Conservation (phyloP, 2,329 filamentous ascomycete genomes). For the Claviceps monticola region DNA sequence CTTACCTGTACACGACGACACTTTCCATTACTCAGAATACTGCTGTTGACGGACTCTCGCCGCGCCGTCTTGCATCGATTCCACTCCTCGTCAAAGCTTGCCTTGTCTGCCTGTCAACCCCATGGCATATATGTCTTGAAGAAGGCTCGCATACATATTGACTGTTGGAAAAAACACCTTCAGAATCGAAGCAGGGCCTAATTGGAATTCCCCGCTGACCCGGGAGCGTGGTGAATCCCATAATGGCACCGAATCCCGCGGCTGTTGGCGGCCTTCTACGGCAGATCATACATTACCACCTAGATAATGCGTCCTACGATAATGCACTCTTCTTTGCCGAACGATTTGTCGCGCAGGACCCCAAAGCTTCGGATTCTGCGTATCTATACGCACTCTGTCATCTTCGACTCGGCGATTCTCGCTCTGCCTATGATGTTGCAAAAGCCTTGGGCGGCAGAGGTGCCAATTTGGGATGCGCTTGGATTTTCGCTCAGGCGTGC, state of each 20-base stretch:
- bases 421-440: constrained; percentile 74
- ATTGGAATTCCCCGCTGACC: neutral
- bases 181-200: neutral
- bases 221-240: constrained; percentile 9
- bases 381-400: constrained; percentile 80
- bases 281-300: constrained; percentile 51
- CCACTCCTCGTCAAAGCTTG: neutral
- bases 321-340: constrained; percentile 93
- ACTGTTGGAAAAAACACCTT: neutral
- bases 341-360: constrained; percentile 71
- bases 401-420: constrained; percentile 66
- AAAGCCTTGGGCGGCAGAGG: constrained; percentile 58
- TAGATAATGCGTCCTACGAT: constrained; percentile 80
- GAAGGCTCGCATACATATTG: neutral
- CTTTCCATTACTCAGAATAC: neutral
- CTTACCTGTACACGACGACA: neutral
- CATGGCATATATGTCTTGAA: constrained; percentile 5
- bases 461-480: constrained; percentile 72
- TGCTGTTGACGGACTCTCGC: neutral
- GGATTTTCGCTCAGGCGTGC: constrained; percentile 83
- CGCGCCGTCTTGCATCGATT: neutral
- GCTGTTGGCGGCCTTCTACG: constrained; percentile 39
- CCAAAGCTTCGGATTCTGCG: constrained; percentile 62
- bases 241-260: constrained; percentile 39
- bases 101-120: neutral